Conservation (phyloP, 441 rosid genomes). For the Manihot esculenta region DNA sequence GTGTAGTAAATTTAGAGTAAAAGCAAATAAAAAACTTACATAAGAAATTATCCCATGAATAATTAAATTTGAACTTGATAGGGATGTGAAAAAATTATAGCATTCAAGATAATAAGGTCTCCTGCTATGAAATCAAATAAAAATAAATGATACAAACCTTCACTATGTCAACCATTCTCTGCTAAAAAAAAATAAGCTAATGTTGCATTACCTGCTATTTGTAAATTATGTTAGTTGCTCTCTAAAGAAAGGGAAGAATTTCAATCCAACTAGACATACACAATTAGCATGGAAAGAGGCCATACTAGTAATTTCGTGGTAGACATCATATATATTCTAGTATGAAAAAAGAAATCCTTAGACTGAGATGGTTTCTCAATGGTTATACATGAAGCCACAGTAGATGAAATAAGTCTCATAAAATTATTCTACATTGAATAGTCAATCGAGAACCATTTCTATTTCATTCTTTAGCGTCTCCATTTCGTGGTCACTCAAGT, state of each 20-base stretch:
- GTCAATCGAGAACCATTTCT: slow-evolving; percentile 3
- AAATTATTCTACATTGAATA: not conserved
- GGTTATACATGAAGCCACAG: slow-evolving; percentile 33
- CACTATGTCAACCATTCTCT: slow-evolving; percentile 58
- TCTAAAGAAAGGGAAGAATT: not conserved
- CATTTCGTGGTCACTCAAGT: not conserved
- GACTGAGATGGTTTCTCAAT: slow-evolving; percentile 44
- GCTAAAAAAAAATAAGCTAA: slow-evolving; percentile 46
- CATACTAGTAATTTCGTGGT: slow-evolving; percentile 34
- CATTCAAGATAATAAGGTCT: not conserved
- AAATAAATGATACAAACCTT: slow-evolving; percentile 42
- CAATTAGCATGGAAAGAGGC: not conserved
- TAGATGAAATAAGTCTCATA: slow-evolving; percentile 17
- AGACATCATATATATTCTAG: slow-evolving; percentile 47
- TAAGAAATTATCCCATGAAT: no score
- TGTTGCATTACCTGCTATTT: slow-evolving; percentile 34
- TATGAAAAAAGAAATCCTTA: slow-evolving; percentile 49
- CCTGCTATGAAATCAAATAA: not conserved
- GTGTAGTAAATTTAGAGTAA: not conserved
- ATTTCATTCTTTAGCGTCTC: not conserved
- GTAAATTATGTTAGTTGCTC: slow-evolving; percentile 12
- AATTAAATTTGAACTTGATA: not conserved
- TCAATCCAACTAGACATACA: not conserved
- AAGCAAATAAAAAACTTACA: not conserved
- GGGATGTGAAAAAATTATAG: not conserved